Percentiles rank a stretch among this genome's conserved stretches.
phyloP scores from a whole-genome alignment of 2,329 filamentous ascomycete genomes.

The Claviceps sorghi region DNA sequence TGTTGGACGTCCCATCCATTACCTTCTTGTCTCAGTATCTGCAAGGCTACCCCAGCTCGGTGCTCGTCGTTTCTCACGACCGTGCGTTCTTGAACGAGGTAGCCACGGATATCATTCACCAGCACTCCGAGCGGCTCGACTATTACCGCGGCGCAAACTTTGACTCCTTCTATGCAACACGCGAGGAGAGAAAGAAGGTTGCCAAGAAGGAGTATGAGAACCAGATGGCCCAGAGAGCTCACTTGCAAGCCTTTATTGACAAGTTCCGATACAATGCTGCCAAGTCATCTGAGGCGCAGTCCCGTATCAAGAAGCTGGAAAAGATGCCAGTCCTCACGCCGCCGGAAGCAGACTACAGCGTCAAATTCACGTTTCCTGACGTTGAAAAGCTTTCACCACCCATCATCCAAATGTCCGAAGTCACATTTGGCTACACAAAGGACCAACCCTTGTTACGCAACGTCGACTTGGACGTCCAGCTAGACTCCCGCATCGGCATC shows the following conservation, averaged over 20 bases:
- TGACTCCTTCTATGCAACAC: conserved; percentile 91
- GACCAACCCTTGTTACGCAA: conserved; percentile 70
- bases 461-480: conserved; percentile 90
- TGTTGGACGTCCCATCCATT: conserved; percentile 99
- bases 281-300: conserved; percentile 96
- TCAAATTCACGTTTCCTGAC: conserved; percentile 93
- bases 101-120: conserved; percentile 97
- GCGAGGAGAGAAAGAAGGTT: conserved; percentile 92
- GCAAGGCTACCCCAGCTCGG: conserved; percentile 82
- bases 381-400: conserved; percentile 95
- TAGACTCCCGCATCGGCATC: conserved; percentile 96
- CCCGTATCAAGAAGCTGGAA: conserved; percentile 96
- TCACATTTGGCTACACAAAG: conserved; percentile 73
- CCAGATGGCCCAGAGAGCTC: conserved; percentile 85
- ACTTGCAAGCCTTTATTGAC: conserved; percentile 96
- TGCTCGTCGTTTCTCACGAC: conserved; percentile 96
- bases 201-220: conserved; percentile 97
- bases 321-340: conserved; percentile 85
- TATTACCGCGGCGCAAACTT: conserved; percentile 99
- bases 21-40: conserved; percentile 95
- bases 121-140: conserved; percentile 91
- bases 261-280: conserved; percentile 99
- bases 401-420: conserved; percentile 92
- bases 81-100: conserved; percentile 97
- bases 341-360: conserved; percentile 86